Percentiles rank a stretch among this genome's conserved stretches.
Evolutionary conservation across 805 yeast species (phyloP).

Genomic region (Pichia nakasei): DNA sequence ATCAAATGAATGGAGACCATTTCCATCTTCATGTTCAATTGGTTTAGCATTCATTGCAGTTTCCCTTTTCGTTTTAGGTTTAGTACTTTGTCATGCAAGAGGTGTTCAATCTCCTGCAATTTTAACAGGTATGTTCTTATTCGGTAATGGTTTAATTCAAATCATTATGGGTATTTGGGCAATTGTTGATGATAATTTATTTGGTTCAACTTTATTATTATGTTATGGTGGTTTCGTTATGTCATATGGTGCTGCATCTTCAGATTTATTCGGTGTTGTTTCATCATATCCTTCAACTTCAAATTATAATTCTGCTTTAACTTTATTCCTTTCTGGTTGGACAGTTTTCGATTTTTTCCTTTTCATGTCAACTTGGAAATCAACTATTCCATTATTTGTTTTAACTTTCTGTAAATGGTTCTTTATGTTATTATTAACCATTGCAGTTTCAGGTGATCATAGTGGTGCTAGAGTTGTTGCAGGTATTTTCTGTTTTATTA

Average conservation of each 20-base stretch:
- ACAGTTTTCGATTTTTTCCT: conserved; percentile 37
- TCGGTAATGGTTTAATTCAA: conserved; percentile 37
- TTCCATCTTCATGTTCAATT: conserved; percentile 36
- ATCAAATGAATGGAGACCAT: conserved; percentile 31
- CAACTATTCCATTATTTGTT: conserved; percentile 31
- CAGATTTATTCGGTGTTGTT: conserved; percentile 35
- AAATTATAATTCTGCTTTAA: conserved; percentile 34
- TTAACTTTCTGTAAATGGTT: conserved; percentile 33
- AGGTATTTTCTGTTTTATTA: conserved; percentile 35
- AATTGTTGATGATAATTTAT: conserved; percentile 36
- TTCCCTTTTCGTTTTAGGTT: conserved; percentile 35
- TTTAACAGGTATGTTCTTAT: conserved; percentile 33
- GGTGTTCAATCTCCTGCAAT: conserved; percentile 32
- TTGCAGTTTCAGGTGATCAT: conserved; percentile 31
- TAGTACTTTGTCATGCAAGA: conserved; percentile 32
- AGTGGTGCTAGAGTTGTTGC: conserved; percentile 28
- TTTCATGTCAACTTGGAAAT: conserved; percentile 35
- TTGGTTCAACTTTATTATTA: conserved; percentile 39
- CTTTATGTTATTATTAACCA: conserved; percentile 35
- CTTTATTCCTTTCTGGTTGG: conserved; percentile 40
- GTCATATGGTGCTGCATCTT: conserved; percentile 36
- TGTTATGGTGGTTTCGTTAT: conserved; percentile 45
- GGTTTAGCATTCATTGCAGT: conserved; percentile 35
- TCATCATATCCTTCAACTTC: conserved; percentile 29
- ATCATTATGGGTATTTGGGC: conserved; percentile 41